Conservation (phyloP, 2,329 filamentous ascomycete species). For the Aaosphaeria arxii region DNA sequence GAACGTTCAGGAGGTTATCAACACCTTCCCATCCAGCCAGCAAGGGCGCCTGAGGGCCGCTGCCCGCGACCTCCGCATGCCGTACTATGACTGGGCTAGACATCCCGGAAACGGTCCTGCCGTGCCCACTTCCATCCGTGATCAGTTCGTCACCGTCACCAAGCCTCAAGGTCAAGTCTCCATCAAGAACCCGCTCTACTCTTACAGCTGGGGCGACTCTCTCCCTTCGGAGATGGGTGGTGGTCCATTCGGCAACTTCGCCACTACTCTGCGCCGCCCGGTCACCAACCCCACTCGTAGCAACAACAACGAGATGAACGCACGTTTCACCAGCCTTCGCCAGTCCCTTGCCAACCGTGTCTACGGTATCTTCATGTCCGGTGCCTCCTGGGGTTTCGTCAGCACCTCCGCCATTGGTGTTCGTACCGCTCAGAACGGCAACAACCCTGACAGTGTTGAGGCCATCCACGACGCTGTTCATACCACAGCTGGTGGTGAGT, state of each 20-base stretch:
- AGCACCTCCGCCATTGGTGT: constrained; percentile 30
- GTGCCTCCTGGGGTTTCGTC: constrained; percentile 26
- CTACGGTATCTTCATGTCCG: constrained; percentile 34
- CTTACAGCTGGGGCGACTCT: constrained; percentile 46
- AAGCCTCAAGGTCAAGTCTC: constrained; percentile 37
- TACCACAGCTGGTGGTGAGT: constrained; percentile 30
- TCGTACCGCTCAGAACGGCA: constrained; percentile 22
- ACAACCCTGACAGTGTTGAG: constrained; percentile 36
- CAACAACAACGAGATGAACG: constrained; percentile 37
- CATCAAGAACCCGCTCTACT: constrained; percentile 47
- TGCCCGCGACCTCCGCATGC: constrained; percentile 41
- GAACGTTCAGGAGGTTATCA: constrained; percentile 40
- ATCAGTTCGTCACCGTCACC: constrained; percentile 42
- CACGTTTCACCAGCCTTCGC: constrained; percentile 23
- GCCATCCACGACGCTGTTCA: constrained; percentile 34
- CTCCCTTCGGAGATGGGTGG: constrained; percentile 52
- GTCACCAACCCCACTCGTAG: constrained; percentile 29
- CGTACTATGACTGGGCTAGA: constrained; percentile 50
- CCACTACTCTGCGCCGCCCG: constrained; percentile 31
- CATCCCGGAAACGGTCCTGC: constrained; percentile 26
- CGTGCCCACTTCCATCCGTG: constrained; percentile 36
- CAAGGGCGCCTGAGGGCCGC: constrained; percentile 40
- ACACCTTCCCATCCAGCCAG: constrained; percentile 38
- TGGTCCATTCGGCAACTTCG: constrained; percentile 30
- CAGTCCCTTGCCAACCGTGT: constrained; percentile 34